These are phyloP conservation scores for Cyclotella kingstonii DNA, from an alignment of 108 stramenopile genomes.

Conservation along the genomic window DNA sequence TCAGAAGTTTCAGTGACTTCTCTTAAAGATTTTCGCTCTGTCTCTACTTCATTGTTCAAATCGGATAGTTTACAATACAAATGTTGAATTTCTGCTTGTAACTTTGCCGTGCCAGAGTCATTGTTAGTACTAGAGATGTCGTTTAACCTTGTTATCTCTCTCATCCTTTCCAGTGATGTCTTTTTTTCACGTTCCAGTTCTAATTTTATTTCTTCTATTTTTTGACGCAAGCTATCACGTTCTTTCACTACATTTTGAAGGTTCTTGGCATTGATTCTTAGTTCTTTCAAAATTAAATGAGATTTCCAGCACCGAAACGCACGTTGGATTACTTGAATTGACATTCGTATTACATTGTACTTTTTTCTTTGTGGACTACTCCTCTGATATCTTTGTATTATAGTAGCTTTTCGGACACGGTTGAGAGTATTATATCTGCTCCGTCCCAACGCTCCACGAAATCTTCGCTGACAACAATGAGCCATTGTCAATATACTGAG, in stretches of 20 bases:
- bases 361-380: not conserved
- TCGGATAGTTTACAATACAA: conserved; percentile 18
- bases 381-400: conserved; percentile 27
- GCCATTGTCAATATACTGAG: conserved; percentile 20
- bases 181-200: conserved; percentile 41
- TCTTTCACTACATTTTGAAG: conserved; percentile 42
- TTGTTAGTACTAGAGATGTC: conserved; percentile 13
- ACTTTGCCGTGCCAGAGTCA: conserved; percentile 3
- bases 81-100: conserved; percentile 17
- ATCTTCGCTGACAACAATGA: conserved; percentile 38
- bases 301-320: conserved; percentile 23
- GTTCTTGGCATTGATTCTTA: conserved; percentile 40
- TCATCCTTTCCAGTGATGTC: conserved; percentile 36
- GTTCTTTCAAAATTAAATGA: conserved; percentile 14
- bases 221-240: conserved; percentile 31
- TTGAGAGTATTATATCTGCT: conserved; percentile 23
- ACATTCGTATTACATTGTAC: conserved; percentile 1
- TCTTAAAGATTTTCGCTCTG: conserved; percentile 18
- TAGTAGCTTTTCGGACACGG: conserved; percentile 12
- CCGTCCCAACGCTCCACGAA: conserved; percentile 37
- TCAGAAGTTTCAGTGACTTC: conserved; percentile 6
- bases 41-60: conserved; percentile 8
- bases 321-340: conserved; percentile 36
- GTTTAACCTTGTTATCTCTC: conserved; percentile 36
- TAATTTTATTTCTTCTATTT: conserved; percentile 49